Evolutionary conservation across 2,329 filamentous ascomycete species (phyloP).

Genomic region (Fusarium tupiense): DNA sequence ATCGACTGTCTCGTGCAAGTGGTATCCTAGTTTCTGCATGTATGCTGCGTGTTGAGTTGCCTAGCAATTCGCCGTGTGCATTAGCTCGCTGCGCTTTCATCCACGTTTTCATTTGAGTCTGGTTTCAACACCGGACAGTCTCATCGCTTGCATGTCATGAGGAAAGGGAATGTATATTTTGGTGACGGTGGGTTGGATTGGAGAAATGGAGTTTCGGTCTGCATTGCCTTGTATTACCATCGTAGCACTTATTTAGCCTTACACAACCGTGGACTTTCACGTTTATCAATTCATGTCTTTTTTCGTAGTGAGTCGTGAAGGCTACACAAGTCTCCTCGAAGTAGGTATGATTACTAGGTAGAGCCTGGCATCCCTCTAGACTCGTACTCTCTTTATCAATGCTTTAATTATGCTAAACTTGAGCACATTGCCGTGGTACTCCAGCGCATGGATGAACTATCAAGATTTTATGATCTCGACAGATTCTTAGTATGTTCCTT

Average conservation of each 20-base stretch:
- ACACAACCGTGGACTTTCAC: conserved; percentile 6
- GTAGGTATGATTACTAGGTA: neutral
- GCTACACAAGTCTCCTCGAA: neutral
- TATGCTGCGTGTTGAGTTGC: conserved; percentile 18
- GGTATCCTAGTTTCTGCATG: conserved; percentile 36
- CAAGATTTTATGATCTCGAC: neutral
- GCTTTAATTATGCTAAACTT: neutral
- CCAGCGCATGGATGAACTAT: neutral
- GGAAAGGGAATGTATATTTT: conserved; percentile 32
- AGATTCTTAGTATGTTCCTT: neutral
- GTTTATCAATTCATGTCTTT: neutral
- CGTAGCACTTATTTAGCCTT: conserved; percentile 22
- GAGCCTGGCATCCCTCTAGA: neutral
- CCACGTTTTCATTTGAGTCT: conserved; percentile 15
- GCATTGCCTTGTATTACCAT: conserved; percentile 31
- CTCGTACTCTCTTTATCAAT: neutral
- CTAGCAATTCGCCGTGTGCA: conserved; percentile 8
- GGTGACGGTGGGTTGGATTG: conserved; percentile 14
- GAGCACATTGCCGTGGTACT: neutral
- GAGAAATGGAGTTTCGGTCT: conserved; percentile 34
- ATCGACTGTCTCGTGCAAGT: conserved; percentile 35
- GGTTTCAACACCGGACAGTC: conserved; percentile 17
- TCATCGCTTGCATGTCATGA: conserved; percentile 34
- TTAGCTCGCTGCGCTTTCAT: conserved; percentile 5
- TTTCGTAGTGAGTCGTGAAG: neutral